Conservation (phyloP, 805 yeast genomes). For the Candida krabiensis region DNA sequence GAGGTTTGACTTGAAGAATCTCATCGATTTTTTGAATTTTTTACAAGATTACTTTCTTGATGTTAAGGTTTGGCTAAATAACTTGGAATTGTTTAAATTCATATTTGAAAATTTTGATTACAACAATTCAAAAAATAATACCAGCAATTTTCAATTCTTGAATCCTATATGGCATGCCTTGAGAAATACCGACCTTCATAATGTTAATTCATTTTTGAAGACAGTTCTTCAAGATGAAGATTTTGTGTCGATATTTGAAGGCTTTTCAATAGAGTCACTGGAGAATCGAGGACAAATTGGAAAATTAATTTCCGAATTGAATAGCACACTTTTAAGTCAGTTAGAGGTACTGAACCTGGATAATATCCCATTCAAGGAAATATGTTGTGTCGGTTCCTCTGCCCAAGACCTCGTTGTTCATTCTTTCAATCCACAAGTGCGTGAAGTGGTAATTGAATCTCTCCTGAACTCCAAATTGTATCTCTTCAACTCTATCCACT, state of each 20-base stretch:
- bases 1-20: conserved; percentile 27
- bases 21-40: conserved; percentile 30
- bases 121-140: conserved; percentile 8
- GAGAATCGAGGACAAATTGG: conserved; percentile 7
- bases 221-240: conserved; percentile 25
- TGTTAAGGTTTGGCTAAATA: conserved; percentile 28
- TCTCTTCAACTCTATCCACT: conserved; percentile 28
- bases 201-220: conserved; percentile 20
- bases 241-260: conserved; percentile 21
- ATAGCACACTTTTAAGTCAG: conserved; percentile 14
- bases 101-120: conserved; percentile 23
- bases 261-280: conserved; percentile 8
- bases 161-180: conserved; percentile 23
- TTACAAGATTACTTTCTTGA: conserved; percentile 27
- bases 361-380: conserved; percentile 38
- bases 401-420: conserved; percentile 30
- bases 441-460: conserved; percentile 41
- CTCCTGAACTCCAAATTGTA: conserved; percentile 39
- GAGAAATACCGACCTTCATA: conserved; percentile 6
- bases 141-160: conserved; percentile 19
- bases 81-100: conserved; percentile 28
- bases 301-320: conserved; percentile 16
- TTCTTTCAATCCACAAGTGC: conserved; percentile 44
- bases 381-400: conserved; percentile 35
- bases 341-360: conserved; percentile 27